Base-by-base conservation (phyloP, 352 stramenopile species). In the Thraustotheca clavata region DNA sequence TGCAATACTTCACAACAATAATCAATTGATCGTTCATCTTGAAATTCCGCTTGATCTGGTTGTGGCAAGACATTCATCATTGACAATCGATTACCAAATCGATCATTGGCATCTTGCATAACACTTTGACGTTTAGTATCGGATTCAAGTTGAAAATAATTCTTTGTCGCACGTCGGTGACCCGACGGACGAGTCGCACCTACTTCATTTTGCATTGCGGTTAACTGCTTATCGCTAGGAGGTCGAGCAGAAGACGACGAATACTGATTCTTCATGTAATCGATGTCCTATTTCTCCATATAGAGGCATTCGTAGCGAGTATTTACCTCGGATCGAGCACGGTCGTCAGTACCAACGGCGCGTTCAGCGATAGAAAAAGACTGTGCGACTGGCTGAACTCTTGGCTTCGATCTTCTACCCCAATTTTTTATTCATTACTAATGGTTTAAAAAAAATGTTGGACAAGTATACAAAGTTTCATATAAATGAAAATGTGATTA, bases 1-100 rank as follows among this genome's bases (percentile, higher is more conserved):
- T 79, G 82, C 39, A 94, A 73, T n/a, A 82, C 73, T 49, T 94
- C 84, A 60, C 79, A 88, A 62, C 82, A 91, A 33, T 75, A 88
- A 67, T 94, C 84, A 48, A 94, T 86, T 31, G 84, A 85, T n/a
- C 71, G 61, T 55, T 94, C 82, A 55, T 94, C 84, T 0, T 50
- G 57, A 20, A 65, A 65, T 27, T 52, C 39, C 26, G 57, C 35
- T 54, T 65, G 57, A 11, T 52, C 43, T 33, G 52, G 46, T 22
- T 24, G 12, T 24, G 55, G 55, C 26, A 54, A 35, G 1, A 65
- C 57, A 33, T 65, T 65, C 57, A 65, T 65, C 57, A 65, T 65
- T 4, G 57, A 65, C 26, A 65, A 33, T n/a, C 57, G 57, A 36
- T 65, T 43, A 33, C 57, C 47, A 22, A 65, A 65, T 16, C 57